These are phyloP conservation scores for Cyathus striatus DNA, from an alignment of 768 basidiomycete species.

Conservation along the genomic window DNA sequence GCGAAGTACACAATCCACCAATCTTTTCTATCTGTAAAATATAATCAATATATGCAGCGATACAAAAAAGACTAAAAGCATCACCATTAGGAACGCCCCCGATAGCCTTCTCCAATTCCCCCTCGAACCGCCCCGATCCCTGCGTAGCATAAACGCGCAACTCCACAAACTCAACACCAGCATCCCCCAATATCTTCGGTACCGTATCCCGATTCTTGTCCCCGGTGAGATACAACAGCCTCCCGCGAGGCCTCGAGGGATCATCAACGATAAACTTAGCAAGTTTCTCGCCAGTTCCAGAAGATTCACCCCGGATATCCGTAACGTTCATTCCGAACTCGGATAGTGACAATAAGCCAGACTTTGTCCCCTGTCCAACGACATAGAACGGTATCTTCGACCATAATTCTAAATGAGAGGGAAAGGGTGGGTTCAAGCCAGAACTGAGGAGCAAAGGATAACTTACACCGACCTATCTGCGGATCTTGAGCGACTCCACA, in stretches of 20 bases:
- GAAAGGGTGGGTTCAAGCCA: conserved; percentile 1
- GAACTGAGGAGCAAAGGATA: conserved; percentile 10
- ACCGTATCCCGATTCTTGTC: conserved; percentile 83
- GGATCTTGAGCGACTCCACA: neutral
- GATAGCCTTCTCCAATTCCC: conserved; percentile 31
- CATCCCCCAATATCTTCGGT: conserved; percentile 39
- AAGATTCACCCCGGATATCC: conserved; percentile 37
- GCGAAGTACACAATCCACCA: conserved; percentile 81
- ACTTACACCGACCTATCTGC: conserved; percentile 3
- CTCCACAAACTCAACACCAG: conserved; percentile 36
- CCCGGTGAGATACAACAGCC: conserved; percentile 73
- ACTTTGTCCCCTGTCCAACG: conserved; percentile 65
- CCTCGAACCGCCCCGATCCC: conserved; percentile 46
- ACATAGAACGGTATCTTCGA: conserved; percentile 65
- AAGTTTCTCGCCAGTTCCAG: conserved; percentile 67
- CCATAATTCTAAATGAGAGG: conserved; percentile 39
- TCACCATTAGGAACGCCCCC: conserved; percentile 16
- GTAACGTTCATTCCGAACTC: conserved; percentile 26
- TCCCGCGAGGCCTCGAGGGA: conserved; percentile 12
- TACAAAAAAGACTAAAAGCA: neutral
- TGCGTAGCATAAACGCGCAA: conserved; percentile 72
- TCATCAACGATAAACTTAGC: conserved; percentile 56
- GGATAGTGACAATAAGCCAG: no score
- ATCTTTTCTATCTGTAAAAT: conserved; percentile 9
- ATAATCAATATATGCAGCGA: neutral